Evolutionary conservation across 2,329 filamentous ascomycete species (phyloP), one percentile per base, ranked within the genome.

Genomic region (Septoria linicola): DNA sequence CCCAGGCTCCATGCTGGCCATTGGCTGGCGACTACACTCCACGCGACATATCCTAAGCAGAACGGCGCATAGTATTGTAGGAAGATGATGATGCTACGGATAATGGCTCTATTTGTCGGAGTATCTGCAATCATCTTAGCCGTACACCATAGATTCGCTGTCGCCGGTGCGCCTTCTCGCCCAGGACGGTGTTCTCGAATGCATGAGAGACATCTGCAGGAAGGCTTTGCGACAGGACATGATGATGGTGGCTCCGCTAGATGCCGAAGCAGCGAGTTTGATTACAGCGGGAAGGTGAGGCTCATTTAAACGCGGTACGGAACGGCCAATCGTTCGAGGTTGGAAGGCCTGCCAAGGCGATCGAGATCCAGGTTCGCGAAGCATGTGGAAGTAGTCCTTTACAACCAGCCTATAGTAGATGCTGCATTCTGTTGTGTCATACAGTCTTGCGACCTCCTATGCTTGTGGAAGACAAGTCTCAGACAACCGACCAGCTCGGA

Each of bases 41-140:
- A 60, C 31, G 52, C 37, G 11, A 59, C 57, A 47, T 60, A 63
- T 17, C 51, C 51, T 2, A 63, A 42, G 41, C 58, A 63, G 17
- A 57, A 47, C 0, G 58, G 58, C 11, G 55, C 58, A 34, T 62
- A 58, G 16, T 39, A 47, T 27, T 58, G 58, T 3, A 64, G 41
- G 10, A 52, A 37, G 23, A 32, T 23, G 39, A 64, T 63, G 31
- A 53, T 51, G 10, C 44, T 32, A 2, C 59, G 58, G 25, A 64
- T 63, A 39, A 59, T 51, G 21, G 52, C 36, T 45, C 60, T 43
- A 36, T 59, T 58, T 20, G 41, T 27, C 1, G 52, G 32, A 8
- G 49, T 59, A 49, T 64, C 60, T 31, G 57, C 41, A 20, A 64
- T 44, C 61, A 64, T 63, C 41, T 47, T 54, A 23, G 23, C 44